Base-by-base conservation (phyloP, 2,329 filamentous ascomycete species). In the Trichoderma simmonsii region DNA sequence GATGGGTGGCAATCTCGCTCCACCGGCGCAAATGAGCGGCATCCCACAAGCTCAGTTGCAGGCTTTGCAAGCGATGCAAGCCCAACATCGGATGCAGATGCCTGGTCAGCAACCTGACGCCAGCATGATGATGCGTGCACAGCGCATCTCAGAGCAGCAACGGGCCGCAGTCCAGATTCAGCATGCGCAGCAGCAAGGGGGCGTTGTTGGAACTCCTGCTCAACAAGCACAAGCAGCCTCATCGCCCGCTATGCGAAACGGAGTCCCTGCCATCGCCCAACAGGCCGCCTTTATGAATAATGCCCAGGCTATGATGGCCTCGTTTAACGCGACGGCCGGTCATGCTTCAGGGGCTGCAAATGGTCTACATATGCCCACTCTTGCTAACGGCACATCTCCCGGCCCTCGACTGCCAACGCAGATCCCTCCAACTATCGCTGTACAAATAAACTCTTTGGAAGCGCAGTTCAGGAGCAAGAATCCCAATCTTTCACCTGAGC, bases 41-140 rank as follows among this genome's bases (percentile, higher is more conserved):
- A 85, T 92, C 28, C 89, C 90, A 48, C 91, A 93, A 78, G 90
- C 91, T 28, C 92, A 92, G 75, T 87, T 93, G 83, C 90, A 92
- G 76, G 85, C 86, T 18, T 75, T 83, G 75, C 83, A 87, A 73
- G 84, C 83, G 21, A 73, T 73, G 62, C 72, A 73, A 51, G 72
- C 69, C 24, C 87, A 91, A 74, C 86, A 88, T 68, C 87, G 91
- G 70, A 87, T 93, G 83, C 87, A 89, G 2, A 80, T 81, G 75
- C 79, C 80, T 3, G 81, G 80, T 43, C 78, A 79, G 54, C 80
- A 79, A 51, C 78, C 88, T 3, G 87, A 90, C 73, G 82, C 87
- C 30, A 85, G 85, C 70, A 80, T 90, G 61, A 85, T 90, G 75
- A 83, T 91, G 76, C 90, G 92, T 76, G 88, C 90, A 18, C 89